These are phyloP conservation scores for Saxophila tyrrhenica DNA, from an alignment of 495 filamentous ascomycete genomes.

Conservation along the genomic window DNA sequence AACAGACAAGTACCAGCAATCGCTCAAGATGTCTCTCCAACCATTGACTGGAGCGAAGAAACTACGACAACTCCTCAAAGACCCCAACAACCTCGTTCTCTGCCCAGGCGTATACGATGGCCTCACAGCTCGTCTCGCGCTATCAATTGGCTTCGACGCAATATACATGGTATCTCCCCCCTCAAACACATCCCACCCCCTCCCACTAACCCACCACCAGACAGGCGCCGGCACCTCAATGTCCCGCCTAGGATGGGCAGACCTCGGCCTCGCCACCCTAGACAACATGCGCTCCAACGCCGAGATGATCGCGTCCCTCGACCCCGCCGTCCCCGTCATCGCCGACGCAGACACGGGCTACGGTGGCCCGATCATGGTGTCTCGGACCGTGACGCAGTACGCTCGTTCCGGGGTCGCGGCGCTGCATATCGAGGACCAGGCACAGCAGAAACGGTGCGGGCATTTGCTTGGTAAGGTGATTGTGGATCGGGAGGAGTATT, in stretches of 20 bases:
- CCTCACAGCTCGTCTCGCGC: constrained; percentile 51
- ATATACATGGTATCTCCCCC: constrained; percentile 49
- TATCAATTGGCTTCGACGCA: constrained; percentile 47
- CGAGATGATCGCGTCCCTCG: constrained; percentile 20
- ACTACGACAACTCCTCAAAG: constrained; percentile 21
- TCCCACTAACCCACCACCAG: background rate
- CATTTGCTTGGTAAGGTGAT: constrained; percentile 43
- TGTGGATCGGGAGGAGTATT: constrained; percentile 40
- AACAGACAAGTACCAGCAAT: too few species aligned
- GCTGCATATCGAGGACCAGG: constrained; percentile 28
- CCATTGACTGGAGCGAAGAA: constrained; percentile 13
- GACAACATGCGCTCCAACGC: constrained; percentile 20
- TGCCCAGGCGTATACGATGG: constrained; percentile 61
- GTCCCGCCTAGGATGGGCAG: constrained; percentile 17
- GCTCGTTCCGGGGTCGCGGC: constrained; percentile 23
- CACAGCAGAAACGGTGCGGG: constrained; percentile 21
- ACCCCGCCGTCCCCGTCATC: constrained; percentile 3
- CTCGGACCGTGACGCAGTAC: constrained; percentile 18
- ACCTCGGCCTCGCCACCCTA: constrained; percentile 18
- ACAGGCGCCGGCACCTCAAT: constrained; percentile 21
- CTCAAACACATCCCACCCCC: background rate
- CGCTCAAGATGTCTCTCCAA: background rate
- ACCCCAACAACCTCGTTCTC: constrained; percentile 26
- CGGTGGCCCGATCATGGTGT: constrained; percentile 21
- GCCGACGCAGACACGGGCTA: constrained; percentile 24